Percentiles rank a stretch among this genome's conserved stretches.
Conservation (phyloP, 768 basidiomycete genomes). For the Rhodotorula sphaerocarpa region DNA sequence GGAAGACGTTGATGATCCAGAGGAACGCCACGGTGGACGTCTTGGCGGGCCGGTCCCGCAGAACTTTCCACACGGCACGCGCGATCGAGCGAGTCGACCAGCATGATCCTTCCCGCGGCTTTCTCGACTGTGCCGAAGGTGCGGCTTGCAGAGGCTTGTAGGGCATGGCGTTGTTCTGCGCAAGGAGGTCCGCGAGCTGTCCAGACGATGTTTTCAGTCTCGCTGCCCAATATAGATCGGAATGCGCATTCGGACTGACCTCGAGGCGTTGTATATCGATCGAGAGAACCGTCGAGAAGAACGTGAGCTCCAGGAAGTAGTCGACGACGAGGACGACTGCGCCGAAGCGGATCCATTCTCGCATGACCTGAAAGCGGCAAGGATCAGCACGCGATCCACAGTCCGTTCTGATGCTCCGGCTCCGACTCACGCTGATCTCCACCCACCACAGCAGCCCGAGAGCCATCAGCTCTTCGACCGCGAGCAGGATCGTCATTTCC, state of each 20-base stretch:
- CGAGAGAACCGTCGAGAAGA: slow-evolving; percentile 86
- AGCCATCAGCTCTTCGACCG: slow-evolving; percentile 75
- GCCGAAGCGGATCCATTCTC: slow-evolving; percentile 87
- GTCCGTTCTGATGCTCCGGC: too few relatives aligned
- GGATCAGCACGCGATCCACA: too few relatives aligned
- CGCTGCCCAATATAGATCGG: slow-evolving; percentile 20
- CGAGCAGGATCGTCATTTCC: slow-evolving; percentile 83
- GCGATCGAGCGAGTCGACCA: background rate
- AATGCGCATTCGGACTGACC: slow-evolving; percentile 50
- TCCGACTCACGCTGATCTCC: slow-evolving; percentile 48
- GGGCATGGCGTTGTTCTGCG: slow-evolving; percentile 56
- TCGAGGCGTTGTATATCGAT: slow-evolving; percentile 93
- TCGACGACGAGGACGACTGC: slow-evolving; percentile 90
- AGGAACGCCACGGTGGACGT: slow-evolving; percentile 31
- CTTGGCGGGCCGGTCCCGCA: slow-evolving; percentile 24
- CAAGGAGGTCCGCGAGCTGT: slow-evolving; percentile 78
- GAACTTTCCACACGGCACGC: slow-evolving; percentile 6
- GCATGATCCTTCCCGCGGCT: background rate
- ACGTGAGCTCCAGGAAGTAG: slow-evolving; percentile 94
- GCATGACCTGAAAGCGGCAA: slow-evolving; percentile 52
- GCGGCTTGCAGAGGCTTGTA: slow-evolving; percentile 43
- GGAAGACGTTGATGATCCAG: slow-evolving; percentile 26
- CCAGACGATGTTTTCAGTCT: too few relatives aligned
- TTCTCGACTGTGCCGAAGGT: too few relatives aligned
- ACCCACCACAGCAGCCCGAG: slow-evolving; percentile 63